phyloP scores from a whole-genome alignment of 768 basidiomycete species.

The Boletus fagicola region DNA sequence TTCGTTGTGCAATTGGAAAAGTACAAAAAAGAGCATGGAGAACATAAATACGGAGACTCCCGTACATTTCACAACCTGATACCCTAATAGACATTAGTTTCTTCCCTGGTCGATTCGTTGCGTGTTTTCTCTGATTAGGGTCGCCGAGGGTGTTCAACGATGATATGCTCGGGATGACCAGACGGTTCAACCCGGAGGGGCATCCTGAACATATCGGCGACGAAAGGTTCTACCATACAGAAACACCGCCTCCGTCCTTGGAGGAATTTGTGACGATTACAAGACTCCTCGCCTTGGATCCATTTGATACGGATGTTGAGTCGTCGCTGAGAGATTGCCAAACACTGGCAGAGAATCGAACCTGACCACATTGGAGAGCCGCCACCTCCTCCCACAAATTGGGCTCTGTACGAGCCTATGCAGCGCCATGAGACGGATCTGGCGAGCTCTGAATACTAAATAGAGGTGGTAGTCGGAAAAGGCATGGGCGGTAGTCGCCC shows the following conservation, averaged over 20 bases:
- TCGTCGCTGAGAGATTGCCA: too few species aligned
- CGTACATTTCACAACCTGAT: slow-evolving; percentile 5
- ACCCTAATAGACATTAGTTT: slow-evolving; percentile 8
- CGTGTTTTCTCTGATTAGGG: not conserved
- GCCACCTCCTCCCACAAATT: not conserved
- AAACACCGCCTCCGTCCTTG: not conserved
- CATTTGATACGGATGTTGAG: slow-evolving; percentile 2
- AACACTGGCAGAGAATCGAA: not conserved
- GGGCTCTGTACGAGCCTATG: not conserved
- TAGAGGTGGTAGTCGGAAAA: slow-evolving; percentile 5
- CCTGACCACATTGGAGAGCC: not conserved
- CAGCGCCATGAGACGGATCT: slow-evolving; percentile 2
- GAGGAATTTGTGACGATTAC: not conserved
- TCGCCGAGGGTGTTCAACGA: not conserved
- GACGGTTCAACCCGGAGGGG: not conserved
- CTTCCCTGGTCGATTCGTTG: not conserved
- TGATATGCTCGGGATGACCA: not conserved
- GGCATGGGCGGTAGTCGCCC: slow-evolving; percentile 14
- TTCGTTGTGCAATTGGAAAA: not conserved
- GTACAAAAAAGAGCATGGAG: not conserved
- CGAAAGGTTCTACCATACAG: not conserved
- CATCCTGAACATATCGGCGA: not conserved
- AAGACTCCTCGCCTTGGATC: not conserved
- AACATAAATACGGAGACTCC: not conserved
- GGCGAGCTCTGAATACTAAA: slow-evolving; percentile 1